Evolutionary conservation across 2,329 filamentous ascomycete species (phyloP), one percentile per base, ranked within the genome.

Genomic region (Lasiodiplodia gonubiensis): DNA sequence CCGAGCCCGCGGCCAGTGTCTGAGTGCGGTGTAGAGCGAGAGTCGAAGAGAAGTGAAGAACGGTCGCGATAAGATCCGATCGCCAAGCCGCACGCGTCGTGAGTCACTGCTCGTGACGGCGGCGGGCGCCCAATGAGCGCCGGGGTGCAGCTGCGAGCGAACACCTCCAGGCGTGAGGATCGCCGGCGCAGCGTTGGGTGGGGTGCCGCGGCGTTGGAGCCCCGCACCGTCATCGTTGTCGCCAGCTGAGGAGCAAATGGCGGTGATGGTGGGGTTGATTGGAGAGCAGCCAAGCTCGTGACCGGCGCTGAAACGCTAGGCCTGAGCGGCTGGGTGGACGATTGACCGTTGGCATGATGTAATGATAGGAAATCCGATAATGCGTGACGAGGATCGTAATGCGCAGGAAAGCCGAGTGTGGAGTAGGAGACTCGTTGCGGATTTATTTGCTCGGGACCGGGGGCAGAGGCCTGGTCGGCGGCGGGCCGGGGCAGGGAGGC

Each of bases 401-500:
- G 59, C 59, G 42, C 59, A 51, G 59, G 27, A 49, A 39, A 39
- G 61, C 61, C 61, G 49, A 42, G 23, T 23, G 23, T 21, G 23
- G 12, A 30, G 61, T 64, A 61, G 42, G 46, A 60, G 55, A 51
- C 37, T 63, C 59, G 59, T 33, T 16, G 46, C 33, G 23, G 55
- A 59, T 71, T 73, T 80, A 81, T 76, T 81, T 80, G 66, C 75
- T 78, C 30, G 81, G 81, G 48, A 82, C 76, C 39, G 81, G 81
- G 71, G 81, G 81, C 55, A 83, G 76, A 72, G 81, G 81, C 67
- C 81, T 77, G 66, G 79, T 82, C 70, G 81, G 81, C 73, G 81
- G 81, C 70, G 81, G 81, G 66, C 81, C 81, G 49, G 81, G 81
- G 77, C 80, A 82, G 37, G 81, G 81, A 68, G 81, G 81, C 53